These are phyloP conservation scores for Sugiyamaella castrensis DNA, from an alignment of 1,139 yeast species.

Conservation along the genomic window DNA sequence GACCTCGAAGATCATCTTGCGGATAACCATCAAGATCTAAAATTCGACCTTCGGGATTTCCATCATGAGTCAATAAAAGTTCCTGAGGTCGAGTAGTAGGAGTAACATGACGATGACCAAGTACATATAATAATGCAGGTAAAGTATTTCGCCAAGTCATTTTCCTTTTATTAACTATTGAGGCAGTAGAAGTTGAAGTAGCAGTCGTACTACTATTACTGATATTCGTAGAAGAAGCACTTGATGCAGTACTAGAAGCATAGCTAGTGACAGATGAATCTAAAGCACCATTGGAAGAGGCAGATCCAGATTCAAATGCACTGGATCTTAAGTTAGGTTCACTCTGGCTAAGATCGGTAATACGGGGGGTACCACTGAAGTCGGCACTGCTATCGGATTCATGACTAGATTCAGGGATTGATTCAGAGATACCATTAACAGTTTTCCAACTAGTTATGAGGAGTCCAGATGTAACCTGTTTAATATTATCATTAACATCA, in stretches of 20 bases:
- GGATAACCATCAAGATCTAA: conserved; percentile 61
- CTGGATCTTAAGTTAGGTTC: too few relatives aligned
- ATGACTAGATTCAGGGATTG: too few relatives aligned
- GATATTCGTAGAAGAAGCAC: conserved; percentile 1
- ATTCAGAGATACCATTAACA: too few relatives aligned
- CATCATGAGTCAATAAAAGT: conserved; percentile 41
- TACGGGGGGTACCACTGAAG: too few relatives aligned
- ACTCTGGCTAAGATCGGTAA: too few relatives aligned
- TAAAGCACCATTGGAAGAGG: too few relatives aligned
- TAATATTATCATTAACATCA: too few relatives aligned
- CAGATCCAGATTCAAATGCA: too few relatives aligned
- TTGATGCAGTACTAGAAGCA: conserved; percentile 2
- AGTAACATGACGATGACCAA: conserved; percentile 13
- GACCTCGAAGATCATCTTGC: conserved; percentile 10
- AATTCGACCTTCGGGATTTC: conserved; percentile 59
- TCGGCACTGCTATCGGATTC: too few relatives aligned
- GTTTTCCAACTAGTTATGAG: too few relatives aligned
- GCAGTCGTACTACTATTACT: conserved; percentile 6
- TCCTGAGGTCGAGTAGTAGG: conserved; percentile 16
- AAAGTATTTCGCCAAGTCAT: conserved; percentile 17
- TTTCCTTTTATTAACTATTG: not conserved
- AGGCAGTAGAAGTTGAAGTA: not conserved
- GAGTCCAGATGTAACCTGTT: too few relatives aligned
- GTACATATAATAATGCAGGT: conserved; percentile 13
- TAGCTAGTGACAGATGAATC: conserved; percentile 1